These are phyloP conservation scores for Lepidopterella palustris DNA, from an alignment of 495 filamentous ascomycete species.

Conservation along the genomic window DNA sequence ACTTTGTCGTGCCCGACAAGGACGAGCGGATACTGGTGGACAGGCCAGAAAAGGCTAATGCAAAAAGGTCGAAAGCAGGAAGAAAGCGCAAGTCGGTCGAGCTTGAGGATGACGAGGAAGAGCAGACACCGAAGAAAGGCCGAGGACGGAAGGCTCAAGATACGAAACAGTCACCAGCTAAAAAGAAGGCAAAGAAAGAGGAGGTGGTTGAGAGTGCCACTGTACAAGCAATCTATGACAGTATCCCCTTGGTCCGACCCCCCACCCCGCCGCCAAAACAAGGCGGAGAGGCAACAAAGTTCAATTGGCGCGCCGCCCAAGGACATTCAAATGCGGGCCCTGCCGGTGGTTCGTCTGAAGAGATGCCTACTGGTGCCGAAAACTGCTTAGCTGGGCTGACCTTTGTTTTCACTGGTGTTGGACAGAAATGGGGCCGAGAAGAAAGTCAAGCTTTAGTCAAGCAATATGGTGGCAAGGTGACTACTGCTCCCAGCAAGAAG, in stretches of 20 bases:
- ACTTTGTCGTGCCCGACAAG: conserved; percentile 37
- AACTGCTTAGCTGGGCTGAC: conserved; percentile 89
- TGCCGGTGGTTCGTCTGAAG: conserved; percentile 60
- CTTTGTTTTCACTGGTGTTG: conserved; percentile 94
- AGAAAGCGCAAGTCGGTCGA: conserved; percentile 53
- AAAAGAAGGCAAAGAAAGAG: conserved; percentile 50
- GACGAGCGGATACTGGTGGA: conserved; percentile 29
- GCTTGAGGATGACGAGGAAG: conserved; percentile 42
- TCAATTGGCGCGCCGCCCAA: conserved; percentile 54
- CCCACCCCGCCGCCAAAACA: conserved; percentile 68
- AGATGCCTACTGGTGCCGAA: conserved; percentile 75
- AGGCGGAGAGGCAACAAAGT: conserved; percentile 54
- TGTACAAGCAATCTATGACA: conserved; percentile 79
- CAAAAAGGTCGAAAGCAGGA: conserved; percentile 37
- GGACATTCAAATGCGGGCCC: too few relatives aligned
- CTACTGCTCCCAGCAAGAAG: conserved; percentile 75
- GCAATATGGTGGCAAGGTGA: conserved; percentile 87
- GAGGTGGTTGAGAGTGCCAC: conserved; percentile 55
- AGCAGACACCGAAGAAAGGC: conserved; percentile 38
- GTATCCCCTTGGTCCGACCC: conserved; percentile 70
- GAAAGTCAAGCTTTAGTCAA: conserved; percentile 85
- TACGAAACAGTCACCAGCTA: conserved; percentile 33
- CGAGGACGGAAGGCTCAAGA: conserved; percentile 22
- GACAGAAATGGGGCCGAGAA: conserved; percentile 72
- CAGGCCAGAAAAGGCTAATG: conserved; percentile 37